These are phyloP conservation scores for Hemileccinum impolitum DNA, from an alignment of 768 basidiomycete genomes.

Conservation along the genomic window DNA sequence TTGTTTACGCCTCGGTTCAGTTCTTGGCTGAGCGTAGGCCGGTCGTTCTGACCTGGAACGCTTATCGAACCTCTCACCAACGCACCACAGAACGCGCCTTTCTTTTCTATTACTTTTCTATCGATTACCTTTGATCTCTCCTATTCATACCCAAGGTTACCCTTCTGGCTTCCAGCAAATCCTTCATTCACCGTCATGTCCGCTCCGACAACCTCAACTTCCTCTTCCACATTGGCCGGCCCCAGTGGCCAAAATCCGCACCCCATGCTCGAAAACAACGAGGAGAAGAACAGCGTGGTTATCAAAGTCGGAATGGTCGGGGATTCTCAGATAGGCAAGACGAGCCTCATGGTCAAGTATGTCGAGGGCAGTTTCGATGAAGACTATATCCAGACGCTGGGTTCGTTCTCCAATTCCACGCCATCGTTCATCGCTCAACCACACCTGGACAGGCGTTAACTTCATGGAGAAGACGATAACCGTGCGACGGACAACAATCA, in stretches of 20 bases:
- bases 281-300: conserved; percentile 87
- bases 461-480: conserved; percentile 99
- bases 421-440: conserved; percentile 7
- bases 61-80: conserved; percentile 35
- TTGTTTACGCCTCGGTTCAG: conserved; percentile 27
- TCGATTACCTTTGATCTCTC: conserved; percentile 26
- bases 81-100: conserved; percentile 35
- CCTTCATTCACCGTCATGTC: conserved; percentile 39
- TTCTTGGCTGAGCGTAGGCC: conserved; percentile 28
- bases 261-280: conserved; percentile 53
- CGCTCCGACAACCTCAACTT: conserved; percentile 45
- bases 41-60: conserved; percentile 31
- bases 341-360: conserved; percentile 99
- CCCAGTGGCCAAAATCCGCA: conserved; percentile 54
- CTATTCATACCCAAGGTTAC: conserved; percentile 25
- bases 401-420: conserved; percentile 39
- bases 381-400: conserved; percentile 99
- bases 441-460: conserved; percentile 69
- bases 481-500: conserved; percentile 97
- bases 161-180: conserved; percentile 12
- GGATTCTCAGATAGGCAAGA: conserved; percentile 99
- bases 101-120: conserved; percentile 35
- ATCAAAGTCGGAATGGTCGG: conserved; percentile 99
- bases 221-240: conserved; percentile 41
- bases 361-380: conserved; percentile 98